A percentile compares a stretch with the other conserved stretches of the same genome.
Conservation (phyloP, 1,139 yeast genomes). For the Blastobotrys petasosporus region DNA sequence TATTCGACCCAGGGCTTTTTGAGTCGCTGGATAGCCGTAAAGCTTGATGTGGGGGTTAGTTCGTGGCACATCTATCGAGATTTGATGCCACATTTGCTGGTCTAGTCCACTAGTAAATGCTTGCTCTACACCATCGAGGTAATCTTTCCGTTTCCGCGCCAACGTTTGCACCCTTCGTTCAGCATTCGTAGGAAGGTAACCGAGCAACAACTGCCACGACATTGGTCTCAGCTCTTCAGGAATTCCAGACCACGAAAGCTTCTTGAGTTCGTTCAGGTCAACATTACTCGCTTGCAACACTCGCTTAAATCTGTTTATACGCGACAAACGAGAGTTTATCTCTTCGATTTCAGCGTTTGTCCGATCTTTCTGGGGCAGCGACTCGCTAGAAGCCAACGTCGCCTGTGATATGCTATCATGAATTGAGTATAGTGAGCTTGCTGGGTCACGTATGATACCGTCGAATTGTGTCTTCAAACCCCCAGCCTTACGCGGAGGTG, state of each 20-base stretch:
- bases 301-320: constrained; percentile 61
- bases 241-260: constrained; percentile 90
- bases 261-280: constrained; percentile 60
- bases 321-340: constrained; percentile 52
- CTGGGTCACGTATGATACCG: constrained; percentile 37
- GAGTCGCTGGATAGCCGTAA: constrained; percentile 65
- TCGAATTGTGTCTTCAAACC: constrained; percentile 33
- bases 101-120: constrained; percentile 63
- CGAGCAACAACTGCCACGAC: constrained; percentile 84
- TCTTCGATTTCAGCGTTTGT: constrained; percentile 47
- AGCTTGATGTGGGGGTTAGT: constrained; percentile 82
- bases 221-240: constrained; percentile 77
- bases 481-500: constrained; percentile 19
- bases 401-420: constrained; percentile 25
- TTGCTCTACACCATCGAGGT: constrained; percentile 60
- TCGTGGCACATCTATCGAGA: constrained; percentile 89
- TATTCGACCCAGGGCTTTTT: constrained; percentile 68
- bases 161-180: constrained; percentile 66
- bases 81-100: constrained; percentile 89
- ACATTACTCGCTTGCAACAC: constrained; percentile 58
- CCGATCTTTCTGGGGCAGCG: constrained; percentile 10
- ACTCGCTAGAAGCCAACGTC: constrained; percentile 7
- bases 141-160: constrained; percentile 79
- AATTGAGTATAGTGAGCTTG: constrained; percentile 34
- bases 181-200: constrained; percentile 83